These are phyloP conservation scores for Lagenaria siceraria DNA, from an alignment of 306 rosid genomes.

Conservation along the genomic window DNA sequence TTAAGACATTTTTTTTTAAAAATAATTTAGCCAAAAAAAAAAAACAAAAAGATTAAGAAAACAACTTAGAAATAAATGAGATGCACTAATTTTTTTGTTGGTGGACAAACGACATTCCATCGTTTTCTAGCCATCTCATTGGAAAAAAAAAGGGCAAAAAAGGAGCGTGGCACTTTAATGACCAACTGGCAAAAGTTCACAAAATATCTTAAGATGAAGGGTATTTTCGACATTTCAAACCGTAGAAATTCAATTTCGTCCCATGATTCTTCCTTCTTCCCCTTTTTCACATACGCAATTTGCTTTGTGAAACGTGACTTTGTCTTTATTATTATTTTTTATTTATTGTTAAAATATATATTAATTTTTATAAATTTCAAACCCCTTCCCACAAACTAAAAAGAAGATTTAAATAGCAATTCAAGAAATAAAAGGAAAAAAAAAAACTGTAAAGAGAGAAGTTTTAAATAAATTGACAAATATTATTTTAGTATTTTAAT, in stretches of 20 bases:
- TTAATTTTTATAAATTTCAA: too few species aligned
- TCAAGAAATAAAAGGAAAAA: too few species aligned
- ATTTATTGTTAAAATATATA: too few species aligned
- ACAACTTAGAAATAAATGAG: not conserved
- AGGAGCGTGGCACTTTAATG: not conserved
- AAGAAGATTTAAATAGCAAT: too few species aligned
- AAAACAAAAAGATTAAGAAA: not conserved
- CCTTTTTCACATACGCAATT: not conserved
- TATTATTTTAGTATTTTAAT: too few species aligned
- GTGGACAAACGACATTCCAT: not conserved
- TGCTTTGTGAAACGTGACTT: not conserved
- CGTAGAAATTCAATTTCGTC: not conserved
- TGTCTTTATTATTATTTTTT: not conserved
- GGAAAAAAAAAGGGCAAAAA: not conserved
- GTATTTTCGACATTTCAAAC: not conserved
- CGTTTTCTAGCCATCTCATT: not conserved
- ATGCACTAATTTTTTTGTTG: not conserved
- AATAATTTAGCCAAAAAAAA: too few species aligned
- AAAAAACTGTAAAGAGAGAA: too few species aligned
- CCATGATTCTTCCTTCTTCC: not conserved
- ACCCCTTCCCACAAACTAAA: too few species aligned
- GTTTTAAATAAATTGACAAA: too few species aligned
- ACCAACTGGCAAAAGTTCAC: not conserved
- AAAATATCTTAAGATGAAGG: not conserved
- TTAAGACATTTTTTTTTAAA: too few species aligned